Base-by-base conservation (phyloP, 2,329 filamentous ascomycete species). In the Cordyceps tenuipes region DNA sequence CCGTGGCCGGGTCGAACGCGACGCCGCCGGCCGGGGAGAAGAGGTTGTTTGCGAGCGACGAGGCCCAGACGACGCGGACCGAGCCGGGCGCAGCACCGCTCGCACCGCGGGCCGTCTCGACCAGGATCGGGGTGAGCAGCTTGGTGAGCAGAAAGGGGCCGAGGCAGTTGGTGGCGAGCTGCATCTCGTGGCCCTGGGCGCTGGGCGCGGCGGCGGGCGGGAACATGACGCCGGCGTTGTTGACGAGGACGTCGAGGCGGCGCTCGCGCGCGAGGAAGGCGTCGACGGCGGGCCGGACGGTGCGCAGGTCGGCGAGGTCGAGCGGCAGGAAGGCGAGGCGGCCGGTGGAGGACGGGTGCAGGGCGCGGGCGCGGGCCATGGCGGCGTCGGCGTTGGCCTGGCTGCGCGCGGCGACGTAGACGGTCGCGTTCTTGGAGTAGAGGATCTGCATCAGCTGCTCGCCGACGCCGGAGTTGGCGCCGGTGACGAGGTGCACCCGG, bases 321-420 rank as follows among this genome's bases (percentile, higher is more conserved):
- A 80, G 63, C n/a, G 68, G 59, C 12, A 79, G 64, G 59, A 75
- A 76, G 31, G 67, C 68, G 3, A 79, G 62, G 10, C 65, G 67
- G 44, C 75, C 75, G 12, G 66, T 66, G 15, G 66, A 74, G 53
- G 63, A 64, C 5, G 75, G 70, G 23, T 58, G 21, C 5, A 64
- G 57, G 17, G 66, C 56, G 50, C 72, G 68, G 62, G 81, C 76
- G 21, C 65, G 59, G 10, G 67, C 65, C 49, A 82, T 77, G 31
- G 77, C 76, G 0, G 64, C 61, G 5, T 70, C 67, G 39, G 72
- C 76, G 62, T 77, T 77, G 9, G 70, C 64, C n/a, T 69, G 62
- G 4, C 70, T 75, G 44, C 80, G 77, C 2, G 74, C 75, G 9
- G 78, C 78, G 46, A 82, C 66, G 66, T 82, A 82, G 39, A 83